These are phyloP conservation scores for Lasiosphaeria miniovina DNA, from an alignment of 495 filamentous ascomycete genomes.

Conservation along the genomic window DNA sequence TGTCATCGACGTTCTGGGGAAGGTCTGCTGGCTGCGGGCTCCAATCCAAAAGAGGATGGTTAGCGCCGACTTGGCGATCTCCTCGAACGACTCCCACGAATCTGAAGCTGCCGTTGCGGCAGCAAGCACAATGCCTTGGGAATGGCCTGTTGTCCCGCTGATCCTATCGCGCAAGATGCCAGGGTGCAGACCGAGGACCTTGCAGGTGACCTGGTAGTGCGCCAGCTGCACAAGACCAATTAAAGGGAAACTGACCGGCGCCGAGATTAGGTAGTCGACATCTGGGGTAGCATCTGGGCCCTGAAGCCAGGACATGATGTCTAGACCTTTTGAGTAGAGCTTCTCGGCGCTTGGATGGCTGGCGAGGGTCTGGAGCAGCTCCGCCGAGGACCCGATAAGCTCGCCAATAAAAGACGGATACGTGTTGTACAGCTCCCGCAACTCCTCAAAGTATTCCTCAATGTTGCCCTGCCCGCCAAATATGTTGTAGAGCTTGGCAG, in stretches of 20 bases:
- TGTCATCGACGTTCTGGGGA: constrained; percentile 89
- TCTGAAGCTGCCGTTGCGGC: constrained; percentile 86
- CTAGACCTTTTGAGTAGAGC: constrained; percentile 91
- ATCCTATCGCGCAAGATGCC: constrained; percentile 79
- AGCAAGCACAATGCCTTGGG: constrained; percentile 91
- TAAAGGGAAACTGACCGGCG: constrained; percentile 93
- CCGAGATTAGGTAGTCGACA: constrained; percentile 91
- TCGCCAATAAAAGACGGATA: constrained; percentile 89
- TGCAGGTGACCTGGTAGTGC: constrained; percentile 91
- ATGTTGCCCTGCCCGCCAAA: constrained; percentile 99
- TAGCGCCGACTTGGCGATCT: constrained; percentile 70
- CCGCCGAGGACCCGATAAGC: constrained; percentile 71
- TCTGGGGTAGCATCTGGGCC: constrained; percentile 86
- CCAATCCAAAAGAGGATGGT: constrained; percentile 99
- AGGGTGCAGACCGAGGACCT: constrained; percentile 79
- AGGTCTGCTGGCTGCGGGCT: constrained; percentile 95
- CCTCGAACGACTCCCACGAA: constrained; percentile 85
- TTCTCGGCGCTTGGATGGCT: constrained; percentile 85
- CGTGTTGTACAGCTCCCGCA: constrained; percentile 83
- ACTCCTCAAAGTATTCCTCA: constrained; percentile 97
- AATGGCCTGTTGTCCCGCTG: constrained; percentile 90
- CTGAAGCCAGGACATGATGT: constrained; percentile 89
- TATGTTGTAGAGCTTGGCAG: constrained; percentile 80
- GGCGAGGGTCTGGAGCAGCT: constrained; percentile 79
- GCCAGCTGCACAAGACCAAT: constrained; percentile 94